Base-by-base conservation (phyloP, 495 filamentous ascomycete species). In the Sphaerosporella brunnea region DNA sequence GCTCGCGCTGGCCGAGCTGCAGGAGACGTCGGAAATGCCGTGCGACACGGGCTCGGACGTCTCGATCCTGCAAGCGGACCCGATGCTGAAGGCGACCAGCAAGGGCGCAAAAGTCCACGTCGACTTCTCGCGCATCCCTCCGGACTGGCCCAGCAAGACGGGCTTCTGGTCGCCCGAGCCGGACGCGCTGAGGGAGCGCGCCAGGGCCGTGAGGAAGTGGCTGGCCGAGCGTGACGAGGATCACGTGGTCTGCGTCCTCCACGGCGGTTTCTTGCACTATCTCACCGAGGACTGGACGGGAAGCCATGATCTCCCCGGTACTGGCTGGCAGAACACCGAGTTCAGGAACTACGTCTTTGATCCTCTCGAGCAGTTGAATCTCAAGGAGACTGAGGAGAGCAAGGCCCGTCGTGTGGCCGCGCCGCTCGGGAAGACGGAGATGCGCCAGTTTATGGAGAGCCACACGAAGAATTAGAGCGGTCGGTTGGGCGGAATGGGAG, bases 321-420 rank as follows among this genome's bases (percentile, higher is more conserved):
- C 85, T 0, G 83, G 82, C 15, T 94, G 87, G 87, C 53, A 53
- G 8, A 94, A 95, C 63, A 79, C 79, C 9, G 86, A 94, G 64
- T 82, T 70, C 58, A 76, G 87, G 41, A 76, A 73, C 5, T 95
- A 80, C 62, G 63, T 63, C 24, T 93, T 92, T 65, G 65, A 63
- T 3, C n/a, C n/a, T n/a, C 69, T 76, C 20, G 64, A 64, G 18
- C 45, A 40, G 55, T 61, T 68, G 20, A 67, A 71, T 32, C 62
- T 79, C 24, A 54, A 80, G 8, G 77, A 80, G 64, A 77, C 71
- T 23, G 50, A 66, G 49, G 75, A 81, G 59, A 80, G 75, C 8
- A 65, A 68, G 36, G 56, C 64, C 43, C 76, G 77, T 45, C 73
- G 80, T 55, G 66, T 70, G 23, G 72, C 70, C 5, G 65, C 51